Evolutionary conservation across 768 basidiomycete genomes (phyloP).

Genomic region (Suillus americanus): DNA sequence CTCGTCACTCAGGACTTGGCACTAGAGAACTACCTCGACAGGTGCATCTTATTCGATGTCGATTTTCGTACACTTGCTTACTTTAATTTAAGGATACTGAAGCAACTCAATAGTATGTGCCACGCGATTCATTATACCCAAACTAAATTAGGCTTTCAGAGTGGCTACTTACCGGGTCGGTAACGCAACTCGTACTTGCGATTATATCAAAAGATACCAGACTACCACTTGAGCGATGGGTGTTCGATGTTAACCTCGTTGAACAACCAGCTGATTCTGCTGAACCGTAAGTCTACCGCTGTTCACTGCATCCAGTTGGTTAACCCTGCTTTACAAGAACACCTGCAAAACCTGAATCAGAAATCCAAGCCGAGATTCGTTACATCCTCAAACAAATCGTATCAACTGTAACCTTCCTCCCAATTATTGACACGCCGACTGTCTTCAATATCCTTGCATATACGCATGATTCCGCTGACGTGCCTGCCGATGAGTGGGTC

Average conservation of each 20-base stretch:
- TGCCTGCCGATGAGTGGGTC: slow-evolving; percentile 93
- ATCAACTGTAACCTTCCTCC: slow-evolving; percentile 93
- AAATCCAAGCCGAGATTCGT: slow-evolving; percentile 96
- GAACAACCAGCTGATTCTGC: slow-evolving; percentile 53
- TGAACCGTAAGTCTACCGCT: slow-evolving; percentile 45
- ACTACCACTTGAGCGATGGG: slow-evolving; percentile 94
- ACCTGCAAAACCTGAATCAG: slow-evolving; percentile 71
- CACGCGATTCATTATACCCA: background rate
- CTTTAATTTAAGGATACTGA: slow-evolving; percentile 64
- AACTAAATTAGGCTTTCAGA: slow-evolving; percentile 44
- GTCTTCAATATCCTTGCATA: slow-evolving; percentile 99
- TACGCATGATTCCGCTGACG: slow-evolving; percentile 87
- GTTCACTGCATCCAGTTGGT: slow-evolving; percentile 5
- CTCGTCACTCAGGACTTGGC: slow-evolving; percentile 92
- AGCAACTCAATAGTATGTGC: slow-evolving; percentile 85
- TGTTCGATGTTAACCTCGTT: slow-evolving; percentile 91
- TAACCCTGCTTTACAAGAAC: slow-evolving; percentile 31
- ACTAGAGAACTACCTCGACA: slow-evolving; percentile 90
- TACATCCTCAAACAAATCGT: slow-evolving; percentile 99
- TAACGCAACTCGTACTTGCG: slow-evolving; percentile 91
- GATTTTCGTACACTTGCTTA: slow-evolving; percentile 6
- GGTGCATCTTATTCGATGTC: slow-evolving; percentile 38
- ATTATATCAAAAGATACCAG: slow-evolving; percentile 95
- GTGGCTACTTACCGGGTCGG: slow-evolving; percentile 90
- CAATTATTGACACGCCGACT: slow-evolving; percentile 90